Percentiles rank a stretch among this genome's conserved stretches.
Conservation (phyloP, 2,329 filamentous ascomycete genomes). For the Incumbomyces lentus region DNA sequence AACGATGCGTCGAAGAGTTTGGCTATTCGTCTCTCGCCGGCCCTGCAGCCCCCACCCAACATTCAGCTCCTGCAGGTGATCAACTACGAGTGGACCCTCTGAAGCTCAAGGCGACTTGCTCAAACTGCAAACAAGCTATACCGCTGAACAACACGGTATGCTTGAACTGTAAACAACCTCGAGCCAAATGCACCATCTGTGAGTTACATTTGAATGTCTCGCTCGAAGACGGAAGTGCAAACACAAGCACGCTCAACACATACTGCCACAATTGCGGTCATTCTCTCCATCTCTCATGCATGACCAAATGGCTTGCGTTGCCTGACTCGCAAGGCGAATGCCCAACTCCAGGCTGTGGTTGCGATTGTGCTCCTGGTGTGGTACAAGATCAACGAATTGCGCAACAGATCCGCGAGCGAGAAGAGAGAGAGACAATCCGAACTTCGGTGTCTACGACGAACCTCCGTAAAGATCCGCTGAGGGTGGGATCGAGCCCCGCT, state of each 20-base stretch:
- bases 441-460: constrained; percentile 26
- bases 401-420: constrained; percentile 24
- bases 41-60: background rate
- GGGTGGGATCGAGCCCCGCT: constrained; percentile 35
- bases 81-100: constrained; percentile 1
- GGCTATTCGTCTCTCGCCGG: constrained; percentile 6
- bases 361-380: constrained; percentile 47
- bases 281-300: constrained; percentile 48
- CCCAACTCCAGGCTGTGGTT: constrained; percentile 48
- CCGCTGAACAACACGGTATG: constrained; percentile 11
- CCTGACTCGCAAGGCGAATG: constrained; percentile 44
- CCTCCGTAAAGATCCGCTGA: constrained; percentile 36
- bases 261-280: constrained; percentile 54
- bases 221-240: background rate
- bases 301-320: constrained; percentile 46
- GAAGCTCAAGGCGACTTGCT: constrained; percentile 8
- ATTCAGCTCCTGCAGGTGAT: background rate
- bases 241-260: constrained; percentile 34
- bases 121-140: constrained; percentile 13
- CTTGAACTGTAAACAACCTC: constrained; percentile 12
- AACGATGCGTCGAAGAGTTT: constrained; percentile 30
- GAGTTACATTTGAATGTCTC: constrained; percentile 20
- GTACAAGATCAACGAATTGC: constrained; percentile 32
- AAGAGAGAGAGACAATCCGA: constrained; percentile 15
- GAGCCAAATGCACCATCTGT: constrained; percentile 41